Evolutionary conservation across 1,284 basidiomycete species (phyloP).

Genomic region (Puccinia triticina): DNA sequence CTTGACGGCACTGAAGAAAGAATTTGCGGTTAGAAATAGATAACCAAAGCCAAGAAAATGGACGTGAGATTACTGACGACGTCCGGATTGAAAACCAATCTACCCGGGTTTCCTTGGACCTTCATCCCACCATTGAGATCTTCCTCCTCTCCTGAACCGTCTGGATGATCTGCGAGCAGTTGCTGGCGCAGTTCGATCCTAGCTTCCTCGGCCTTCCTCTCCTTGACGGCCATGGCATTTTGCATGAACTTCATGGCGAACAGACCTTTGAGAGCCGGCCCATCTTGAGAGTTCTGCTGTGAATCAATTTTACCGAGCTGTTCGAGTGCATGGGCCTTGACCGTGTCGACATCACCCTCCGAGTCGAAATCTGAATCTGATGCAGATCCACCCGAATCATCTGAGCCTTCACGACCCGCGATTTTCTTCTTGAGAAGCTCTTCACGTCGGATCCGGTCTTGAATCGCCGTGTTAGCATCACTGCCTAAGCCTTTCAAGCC

Average conservation of each 20-base stretch:
- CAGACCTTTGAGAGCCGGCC: conserved; percentile 24
- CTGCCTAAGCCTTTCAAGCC: conserved; percentile 52
- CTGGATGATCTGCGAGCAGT: conserved; percentile 53
- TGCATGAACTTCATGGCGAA: conserved; percentile 61
- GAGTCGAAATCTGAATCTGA: conserved; percentile 52
- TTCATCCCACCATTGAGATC: conserved; percentile 50
- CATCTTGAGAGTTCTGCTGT: not conserved
- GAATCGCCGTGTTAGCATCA: conserved; percentile 57
- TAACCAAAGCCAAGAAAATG: not conserved
- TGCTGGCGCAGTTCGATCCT: conserved; percentile 55
- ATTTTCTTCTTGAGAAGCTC: conserved; percentile 58
- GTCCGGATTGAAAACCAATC: conserved; percentile 38
- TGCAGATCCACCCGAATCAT: conserved; percentile 50
- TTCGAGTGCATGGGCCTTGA: conserved; percentile 40
- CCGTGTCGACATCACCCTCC: conserved; percentile 5
- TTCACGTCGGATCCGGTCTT: conserved; percentile 57
- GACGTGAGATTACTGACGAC: not conserved
- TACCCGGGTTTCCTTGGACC: conserved; percentile 50
- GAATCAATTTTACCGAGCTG: conserved; percentile 56
- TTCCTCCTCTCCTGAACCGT: conserved; percentile 50
- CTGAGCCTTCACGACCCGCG: conserved; percentile 52
- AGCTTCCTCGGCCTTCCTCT: conserved; percentile 53
- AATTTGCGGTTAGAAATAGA: not conserved
- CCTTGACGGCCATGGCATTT: conserved; percentile 57
- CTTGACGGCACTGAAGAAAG: conserved; percentile 1